Evolutionary conservation across 2,329 filamentous ascomycete genomes (phyloP).

Genomic region (Venturia carpophila): DNA sequence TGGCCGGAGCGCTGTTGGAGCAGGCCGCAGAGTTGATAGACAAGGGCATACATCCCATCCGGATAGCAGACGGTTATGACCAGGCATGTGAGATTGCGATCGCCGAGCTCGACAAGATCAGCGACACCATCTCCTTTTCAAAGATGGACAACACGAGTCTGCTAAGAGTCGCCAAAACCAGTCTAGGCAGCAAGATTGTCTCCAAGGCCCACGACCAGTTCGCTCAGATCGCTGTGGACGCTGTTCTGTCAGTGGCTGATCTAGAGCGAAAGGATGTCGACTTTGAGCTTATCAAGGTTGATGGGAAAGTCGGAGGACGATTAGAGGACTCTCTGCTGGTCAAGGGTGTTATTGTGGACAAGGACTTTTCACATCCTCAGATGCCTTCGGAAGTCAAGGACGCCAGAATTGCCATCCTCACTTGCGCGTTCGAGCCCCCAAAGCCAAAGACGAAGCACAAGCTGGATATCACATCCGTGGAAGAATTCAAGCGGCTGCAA

Average conservation of each 20-base stretch:
- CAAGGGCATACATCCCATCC: conserved; percentile 98
- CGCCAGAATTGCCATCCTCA: conserved; percentile 95
- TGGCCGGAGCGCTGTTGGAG: conserved; percentile 89
- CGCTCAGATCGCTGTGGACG: conserved; percentile 92
- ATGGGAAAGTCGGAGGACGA: conserved; percentile 91
- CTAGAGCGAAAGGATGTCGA: conserved; percentile 95
- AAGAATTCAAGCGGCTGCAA: conserved; percentile 97
- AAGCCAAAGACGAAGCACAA: conserved; percentile 99
- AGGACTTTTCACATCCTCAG: conserved; percentile 98
- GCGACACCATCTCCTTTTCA: conserved; percentile 81
- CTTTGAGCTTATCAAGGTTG: conserved; percentile 98
- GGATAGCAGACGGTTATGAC: conserved; percentile 97
- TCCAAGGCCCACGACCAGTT: conserved; percentile 99
- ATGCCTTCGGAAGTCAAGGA: conserved; percentile 95
- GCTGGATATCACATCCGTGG: conserved; percentile 91
- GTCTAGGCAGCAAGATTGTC: conserved; percentile 96
- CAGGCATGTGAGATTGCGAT: conserved; percentile 96
- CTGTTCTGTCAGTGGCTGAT: conserved; percentile 91
- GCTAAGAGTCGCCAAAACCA: conserved; percentile 89
- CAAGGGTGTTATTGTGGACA: conserved; percentile 97
- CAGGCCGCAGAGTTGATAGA: conserved; percentile 97
- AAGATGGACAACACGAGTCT: conserved; percentile 75
- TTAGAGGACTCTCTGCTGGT: conserved; percentile 91
- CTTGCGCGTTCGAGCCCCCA: conserved; percentile 95
- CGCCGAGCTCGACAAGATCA: conserved; percentile 83